A percentile compares a stretch with the other conserved stretches of the same genome.
Evolutionary conservation across 257 asterid genomes (phyloP).

Genomic region (Rauvolfia tetraphylla): DNA sequence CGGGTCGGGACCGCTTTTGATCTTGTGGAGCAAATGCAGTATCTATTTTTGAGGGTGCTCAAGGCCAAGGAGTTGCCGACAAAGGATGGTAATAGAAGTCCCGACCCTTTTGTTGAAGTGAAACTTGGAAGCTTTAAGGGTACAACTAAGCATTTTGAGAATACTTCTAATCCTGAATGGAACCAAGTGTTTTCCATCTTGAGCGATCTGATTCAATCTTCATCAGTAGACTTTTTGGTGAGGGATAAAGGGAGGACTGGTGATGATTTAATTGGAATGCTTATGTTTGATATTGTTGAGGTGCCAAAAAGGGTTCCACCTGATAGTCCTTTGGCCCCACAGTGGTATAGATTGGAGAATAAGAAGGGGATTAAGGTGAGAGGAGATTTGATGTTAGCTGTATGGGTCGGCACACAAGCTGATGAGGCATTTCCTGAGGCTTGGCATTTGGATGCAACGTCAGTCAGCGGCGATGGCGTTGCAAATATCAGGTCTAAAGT

Average conservation of each 20-base stretch:
- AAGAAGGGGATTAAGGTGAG: constrained; percentile 42
- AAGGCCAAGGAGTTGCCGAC: constrained; percentile 60
- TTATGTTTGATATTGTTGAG: constrained; percentile 52
- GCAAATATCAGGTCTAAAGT: constrained; percentile 68
- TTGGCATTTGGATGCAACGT: constrained; percentile 59
- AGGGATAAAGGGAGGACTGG: constrained; percentile 54
- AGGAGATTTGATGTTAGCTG: constrained; percentile 79
- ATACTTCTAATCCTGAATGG: constrained; percentile 65
- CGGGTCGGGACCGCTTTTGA: constrained; percentile 67
- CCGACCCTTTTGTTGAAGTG: constrained; percentile 62
- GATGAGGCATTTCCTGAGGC: constrained; percentile 93
- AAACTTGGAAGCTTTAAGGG: constrained; percentile 62
- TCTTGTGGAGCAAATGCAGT: constrained; percentile 89
- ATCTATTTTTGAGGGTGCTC: constrained; percentile 58
- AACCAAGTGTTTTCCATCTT: constrained; percentile 64
- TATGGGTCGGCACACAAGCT: constrained; percentile 92
- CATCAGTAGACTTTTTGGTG: constrained; percentile 47
- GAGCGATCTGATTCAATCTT: constrained; percentile 54
- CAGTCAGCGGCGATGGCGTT: constrained; percentile 59
- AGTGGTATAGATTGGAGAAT: constrained; percentile 76
- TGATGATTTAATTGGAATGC: constrained; percentile 55
- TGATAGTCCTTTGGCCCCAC: constrained; percentile 92
- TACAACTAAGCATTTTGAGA: constrained; percentile 39
- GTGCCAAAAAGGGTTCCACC: constrained; percentile 88
- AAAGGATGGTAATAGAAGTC: constrained; percentile 31